Base-by-base conservation (phyloP, 257 asterid species). In the Nicotiana tabacum region DNA sequence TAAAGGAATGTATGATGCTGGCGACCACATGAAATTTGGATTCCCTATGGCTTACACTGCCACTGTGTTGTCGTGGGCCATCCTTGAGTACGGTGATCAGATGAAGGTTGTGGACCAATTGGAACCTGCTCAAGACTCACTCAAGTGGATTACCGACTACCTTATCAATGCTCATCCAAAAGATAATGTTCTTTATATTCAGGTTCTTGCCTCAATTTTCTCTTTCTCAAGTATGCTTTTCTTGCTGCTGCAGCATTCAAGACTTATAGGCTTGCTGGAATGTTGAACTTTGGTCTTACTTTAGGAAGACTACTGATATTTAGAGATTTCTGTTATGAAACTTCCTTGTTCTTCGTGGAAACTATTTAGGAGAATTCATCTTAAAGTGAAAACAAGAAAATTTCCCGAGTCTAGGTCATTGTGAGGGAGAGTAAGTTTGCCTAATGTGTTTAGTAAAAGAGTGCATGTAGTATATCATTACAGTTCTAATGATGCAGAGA, bases 31-130 rank as follows among this genome's bases (percentile, higher is more conserved):
- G 89, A 95, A 95, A 84, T 95, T 95, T 70, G 90, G 91, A 3
- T 94, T 95, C 84, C 99, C 99, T 1, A 84, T 95, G 97, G 99
- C 99, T 11, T 95, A 86, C 91, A 95, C 99, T 0, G 98, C 97
- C 17, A 91, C 98, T 1, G 92, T 95, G 56, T 35, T 95, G 66
- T 95, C 99, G 0, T 95, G 99, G 99, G 85, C 93, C 6, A 96
- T 96, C 48, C 98, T 96, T 2, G 99, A 96, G 85, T 92, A 93
- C 53, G 98, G 99, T 3, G 88, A 84, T 82, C 97, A 91, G 62
- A 90, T 96, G 97, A 82, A 88, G 81, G 85, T 15, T 15, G 90
- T 87, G 30, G 48, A 86, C 83, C 97, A 92, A 79, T 83, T 93
- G 81, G 90, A 90, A 46, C 86, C 94, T 4, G 98, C 97, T 29